Conservation (phyloP, 1,284 basidiomycete species). For the Neolentinus lepideus region DNA sequence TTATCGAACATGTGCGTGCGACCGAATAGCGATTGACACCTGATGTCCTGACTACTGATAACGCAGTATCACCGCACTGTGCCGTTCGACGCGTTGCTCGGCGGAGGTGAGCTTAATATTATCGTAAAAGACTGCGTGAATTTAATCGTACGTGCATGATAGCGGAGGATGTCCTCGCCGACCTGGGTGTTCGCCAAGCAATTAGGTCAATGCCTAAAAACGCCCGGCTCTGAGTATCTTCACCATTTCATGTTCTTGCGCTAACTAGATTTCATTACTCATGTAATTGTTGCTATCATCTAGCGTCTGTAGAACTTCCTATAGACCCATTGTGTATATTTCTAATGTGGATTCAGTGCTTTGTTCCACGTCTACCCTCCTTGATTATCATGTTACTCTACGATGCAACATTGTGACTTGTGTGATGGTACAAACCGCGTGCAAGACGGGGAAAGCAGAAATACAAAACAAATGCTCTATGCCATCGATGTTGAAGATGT, state of each 20-base stretch:
- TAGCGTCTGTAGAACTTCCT: too few relatives aligned
- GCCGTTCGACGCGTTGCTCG: slow-evolving; percentile 61
- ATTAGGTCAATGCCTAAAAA: slow-evolving; percentile 58
- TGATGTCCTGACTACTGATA: not conserved
- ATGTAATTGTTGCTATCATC: too few relatives aligned
- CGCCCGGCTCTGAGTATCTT: slow-evolving; percentile 33
- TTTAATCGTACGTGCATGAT: not conserved
- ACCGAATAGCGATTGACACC: not conserved
- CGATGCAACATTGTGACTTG: not conserved
- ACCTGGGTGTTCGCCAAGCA: slow-evolving; percentile 65
- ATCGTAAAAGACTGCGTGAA: not conserved
- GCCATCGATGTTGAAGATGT: too few relatives aligned
- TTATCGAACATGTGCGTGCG: slow-evolving; percentile 48
- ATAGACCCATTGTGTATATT: too few relatives aligned
- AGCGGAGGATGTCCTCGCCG: slow-evolving; percentile 65
- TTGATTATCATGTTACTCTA: not conserved
- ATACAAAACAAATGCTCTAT: too few relatives aligned
- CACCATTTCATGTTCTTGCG: too few relatives aligned
- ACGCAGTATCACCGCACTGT: slow-evolving; percentile 50
- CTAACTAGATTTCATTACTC: too few relatives aligned
- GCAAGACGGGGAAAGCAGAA: too few relatives aligned
- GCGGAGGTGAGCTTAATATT: slow-evolving; percentile 30
- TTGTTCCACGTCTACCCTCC: too few relatives aligned
- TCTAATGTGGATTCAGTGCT: too few relatives aligned
- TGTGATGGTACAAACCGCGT: too few relatives aligned